phyloP scores from a whole-genome alignment of 768 basidiomycete species.

The Leccinellum albellum region DNA sequence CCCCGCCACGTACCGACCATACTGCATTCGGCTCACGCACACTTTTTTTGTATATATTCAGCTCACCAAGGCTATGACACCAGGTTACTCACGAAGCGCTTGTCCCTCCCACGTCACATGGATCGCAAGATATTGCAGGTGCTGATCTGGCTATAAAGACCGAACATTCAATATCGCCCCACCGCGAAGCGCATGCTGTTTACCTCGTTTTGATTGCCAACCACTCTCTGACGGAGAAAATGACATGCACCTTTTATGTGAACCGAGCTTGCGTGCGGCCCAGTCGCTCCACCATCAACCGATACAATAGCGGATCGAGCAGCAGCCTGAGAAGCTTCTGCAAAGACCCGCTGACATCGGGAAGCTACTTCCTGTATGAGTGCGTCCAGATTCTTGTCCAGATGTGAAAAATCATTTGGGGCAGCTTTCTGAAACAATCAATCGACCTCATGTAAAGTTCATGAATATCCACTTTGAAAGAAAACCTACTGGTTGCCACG shows the following conservation, averaged over 20 bases:
- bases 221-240: slow-evolving; percentile 54
- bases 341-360: slow-evolving; percentile 60
- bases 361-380: slow-evolving; percentile 59
- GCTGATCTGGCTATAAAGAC: slow-evolving; percentile 37
- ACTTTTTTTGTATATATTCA: slow-evolving; percentile 45
- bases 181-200: slow-evolving; percentile 26
- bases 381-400: slow-evolving; percentile 67
- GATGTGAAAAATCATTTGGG: slow-evolving; percentile 49
- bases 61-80: slow-evolving; percentile 22
- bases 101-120: slow-evolving; percentile 40
- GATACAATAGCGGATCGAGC: slow-evolving; percentile 54
- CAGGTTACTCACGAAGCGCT: slow-evolving; percentile 43
- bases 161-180: slow-evolving; percentile 25
- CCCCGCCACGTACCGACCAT: slow-evolving; percentile 38
- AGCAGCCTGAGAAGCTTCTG: slow-evolving; percentile 57
- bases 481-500: slow-evolving; percentile 52
- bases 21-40: slow-evolving; percentile 52
- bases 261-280: slow-evolving; percentile 31
- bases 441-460: slow-evolving; percentile 24
- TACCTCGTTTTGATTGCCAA: slow-evolving; percentile 48
- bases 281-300: slow-evolving; percentile 27
- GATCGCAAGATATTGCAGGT: slow-evolving; percentile 52
- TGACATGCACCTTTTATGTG: slow-evolving; percentile 30
- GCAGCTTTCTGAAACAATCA: slow-evolving; percentile 41
- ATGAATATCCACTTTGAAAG: slow-evolving; percentile 23